Conservation (phyloP, 169 alveolate genomes). For the Cryptosporidium sp. region DNA sequence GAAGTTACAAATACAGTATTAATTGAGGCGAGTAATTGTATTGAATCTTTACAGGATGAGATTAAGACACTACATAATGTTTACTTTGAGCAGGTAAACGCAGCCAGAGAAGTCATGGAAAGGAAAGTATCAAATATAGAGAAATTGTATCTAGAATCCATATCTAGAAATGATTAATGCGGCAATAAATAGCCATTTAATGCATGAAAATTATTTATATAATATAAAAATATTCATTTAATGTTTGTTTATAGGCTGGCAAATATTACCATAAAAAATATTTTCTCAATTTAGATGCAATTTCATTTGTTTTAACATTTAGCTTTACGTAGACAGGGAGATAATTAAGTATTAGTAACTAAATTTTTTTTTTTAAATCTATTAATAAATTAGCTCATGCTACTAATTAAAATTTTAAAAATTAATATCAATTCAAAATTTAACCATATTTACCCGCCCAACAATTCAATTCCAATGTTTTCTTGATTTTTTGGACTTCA, state of each 20-base stretch:
- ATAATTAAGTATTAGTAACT: too few relatives aligned
- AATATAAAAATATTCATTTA: too few relatives aligned
- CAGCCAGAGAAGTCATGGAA: slow-evolving; percentile 58
- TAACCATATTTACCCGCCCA: background rate
- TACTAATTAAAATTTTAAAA: too few relatives aligned
- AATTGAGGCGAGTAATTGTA: slow-evolving; percentile 63
- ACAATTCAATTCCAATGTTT: background rate
- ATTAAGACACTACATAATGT: slow-evolving; percentile 22
- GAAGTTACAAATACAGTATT: slow-evolving; percentile 45
- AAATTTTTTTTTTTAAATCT: too few relatives aligned
- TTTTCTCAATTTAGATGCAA: too few relatives aligned
- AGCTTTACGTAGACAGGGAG: too few relatives aligned
- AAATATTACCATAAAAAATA: too few relatives aligned
- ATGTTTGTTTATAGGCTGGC: too few relatives aligned
- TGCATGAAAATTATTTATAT: too few relatives aligned
- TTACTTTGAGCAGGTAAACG: slow-evolving; percentile 59
- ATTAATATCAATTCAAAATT: background rate
- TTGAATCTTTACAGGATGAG: slow-evolving; percentile 53
- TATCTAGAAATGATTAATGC: background rate
- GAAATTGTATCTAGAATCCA: slow-evolving; percentile 23
- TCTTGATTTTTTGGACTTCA: slow-evolving; percentile 20
- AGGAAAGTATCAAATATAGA: slow-evolving; percentile 44
- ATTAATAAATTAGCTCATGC: background rate
- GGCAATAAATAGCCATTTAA: background rate
- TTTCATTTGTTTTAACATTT: too few relatives aligned